These are phyloP conservation scores for Entomortierella lignicola DNA, from an alignment of 192 early-diverging fungal genomes.

Conservation along the genomic window DNA sequence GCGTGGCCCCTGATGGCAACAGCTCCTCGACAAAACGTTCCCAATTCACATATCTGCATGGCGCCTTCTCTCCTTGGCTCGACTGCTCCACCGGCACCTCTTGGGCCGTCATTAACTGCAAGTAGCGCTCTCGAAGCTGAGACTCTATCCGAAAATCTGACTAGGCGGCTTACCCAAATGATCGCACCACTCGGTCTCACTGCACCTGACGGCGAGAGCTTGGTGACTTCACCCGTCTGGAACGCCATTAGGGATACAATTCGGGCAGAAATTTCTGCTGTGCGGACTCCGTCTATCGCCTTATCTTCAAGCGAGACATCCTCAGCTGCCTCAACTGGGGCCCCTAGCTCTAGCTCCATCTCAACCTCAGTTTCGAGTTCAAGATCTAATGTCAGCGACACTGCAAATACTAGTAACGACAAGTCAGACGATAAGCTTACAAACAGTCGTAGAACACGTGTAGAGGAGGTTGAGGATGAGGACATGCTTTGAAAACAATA, in stretches of 20 bases:
- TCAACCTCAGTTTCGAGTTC: not conserved
- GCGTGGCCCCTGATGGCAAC: conserved; percentile 54
- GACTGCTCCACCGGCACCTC: conserved; percentile 43
- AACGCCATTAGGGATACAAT: conserved; percentile 6
- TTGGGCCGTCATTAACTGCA: conserved; percentile 13
- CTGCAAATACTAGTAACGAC: not conserved
- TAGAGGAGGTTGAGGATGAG: conserved; percentile 16
- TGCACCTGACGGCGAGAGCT: not conserved
- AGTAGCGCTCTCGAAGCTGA: conserved; percentile 7
- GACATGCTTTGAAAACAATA: not conserved
- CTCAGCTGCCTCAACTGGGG: not conserved
- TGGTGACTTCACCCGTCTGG: conserved; percentile 6
- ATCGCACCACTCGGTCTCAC: conserved; percentile 22
- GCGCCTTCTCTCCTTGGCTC: conserved; percentile 47
- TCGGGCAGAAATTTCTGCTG: conserved; percentile 14
- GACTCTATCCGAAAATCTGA: conserved; percentile 20
- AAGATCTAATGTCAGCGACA: not conserved
- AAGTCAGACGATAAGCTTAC: not conserved
- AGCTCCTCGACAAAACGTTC: conserved; percentile 20
- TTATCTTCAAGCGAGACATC: not conserved
- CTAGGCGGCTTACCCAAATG: conserved; percentile 20
- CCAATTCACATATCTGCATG: conserved; percentile 21
- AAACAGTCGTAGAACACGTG: conserved; percentile 7
- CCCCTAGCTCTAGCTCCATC: not conserved
- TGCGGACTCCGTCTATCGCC: not conserved